Evolutionary conservation across 1,284 basidiomycete species (phyloP), one percentile per base, ranked within the genome.

Genomic region (Singerocomus inundabilis): DNA sequence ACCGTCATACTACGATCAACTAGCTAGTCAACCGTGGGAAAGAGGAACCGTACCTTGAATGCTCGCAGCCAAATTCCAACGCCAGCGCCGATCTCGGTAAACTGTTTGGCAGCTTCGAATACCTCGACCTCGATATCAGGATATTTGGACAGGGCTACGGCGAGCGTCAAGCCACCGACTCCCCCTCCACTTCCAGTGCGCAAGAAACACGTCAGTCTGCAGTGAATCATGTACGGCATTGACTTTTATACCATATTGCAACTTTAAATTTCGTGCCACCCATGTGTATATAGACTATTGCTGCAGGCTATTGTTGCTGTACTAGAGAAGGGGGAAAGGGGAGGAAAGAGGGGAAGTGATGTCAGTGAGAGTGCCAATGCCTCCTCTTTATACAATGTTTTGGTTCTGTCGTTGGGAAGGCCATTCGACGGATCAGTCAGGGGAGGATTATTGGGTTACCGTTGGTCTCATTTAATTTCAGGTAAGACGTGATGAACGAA

Each of bases 71-170:
- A 81, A n/a, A 84, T 57, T 1, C 76, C 79, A 37, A 84, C 70
- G 8, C 82, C 81, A 16, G 80, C 80, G n/a, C 81, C 81, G 21
- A 80, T 45, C 59, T 80, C 78, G 21, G 71, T 62, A 33, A 81
- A 72, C 45, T 73, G 61, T 29, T 60, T 58, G 21, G 78, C 73
- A 9, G 69, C 71, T 63, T 84, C 81, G 53, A 76, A 84, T 35
- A 84, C 60, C 48, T 77, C 73, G 34, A 82, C 70, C 18, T 77
- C 71, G 32, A 82, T 77, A 49, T 80, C 71, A 1, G 72, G 70
- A 59, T 75, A 78, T 56, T 65, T 72, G 11, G 76, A 72, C 44
- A 82, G 58, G 15, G 76, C 76, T 15, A 78, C 70, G 58, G 70
- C 63, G 31, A 68, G 62, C n/a, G 62, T 63, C 30, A 70, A 53